These are phyloP conservation scores for Trichoderma sp. DNA, from an alignment of 2,329 filamentous ascomycete genomes.

Conservation along the genomic window DNA sequence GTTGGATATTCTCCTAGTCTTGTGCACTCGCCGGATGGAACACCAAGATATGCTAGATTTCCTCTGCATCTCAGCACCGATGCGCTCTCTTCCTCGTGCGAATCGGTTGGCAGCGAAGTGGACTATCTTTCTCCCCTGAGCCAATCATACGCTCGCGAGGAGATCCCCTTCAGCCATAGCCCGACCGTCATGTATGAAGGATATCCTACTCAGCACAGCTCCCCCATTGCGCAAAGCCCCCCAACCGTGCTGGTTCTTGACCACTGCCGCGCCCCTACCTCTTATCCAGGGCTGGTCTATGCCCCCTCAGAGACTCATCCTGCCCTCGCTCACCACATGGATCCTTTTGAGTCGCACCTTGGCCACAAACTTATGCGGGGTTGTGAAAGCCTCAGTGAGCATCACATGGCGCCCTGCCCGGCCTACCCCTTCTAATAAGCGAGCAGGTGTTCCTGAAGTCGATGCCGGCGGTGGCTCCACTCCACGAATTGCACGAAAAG, in stretches of 20 bases:
- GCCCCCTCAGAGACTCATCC: constrained; percentile 60
- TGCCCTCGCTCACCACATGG: constrained; percentile 55
- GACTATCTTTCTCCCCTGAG: constrained; percentile 62
- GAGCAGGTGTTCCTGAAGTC: constrained; percentile 51
- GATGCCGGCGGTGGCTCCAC: constrained; percentile 52
- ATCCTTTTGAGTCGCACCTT: constrained; percentile 56
- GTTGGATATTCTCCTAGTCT: constrained; percentile 47
- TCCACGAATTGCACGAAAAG: constrained; percentile 42
- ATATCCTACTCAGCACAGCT: constrained; percentile 50
- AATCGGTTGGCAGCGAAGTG: constrained; percentile 60
- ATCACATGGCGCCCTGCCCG: constrained; percentile 35
- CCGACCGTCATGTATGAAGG: constrained; percentile 57
- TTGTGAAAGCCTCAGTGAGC: constrained; percentile 56
- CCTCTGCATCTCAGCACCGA: constrained; percentile 48
- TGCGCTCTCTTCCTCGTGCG: constrained; percentile 53
- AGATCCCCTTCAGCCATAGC: constrained; percentile 55
- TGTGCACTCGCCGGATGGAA: constrained; percentile 34
- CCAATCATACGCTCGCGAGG: constrained; percentile 57
- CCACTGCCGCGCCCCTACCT: constrained; percentile 54
- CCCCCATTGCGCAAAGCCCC: constrained; percentile 56
- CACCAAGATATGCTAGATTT: constrained; percentile 45
- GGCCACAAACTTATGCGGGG: constrained; percentile 54
- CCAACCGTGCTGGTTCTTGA: constrained; percentile 55
- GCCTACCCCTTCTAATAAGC: constrained; percentile 39
- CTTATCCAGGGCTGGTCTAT: constrained; percentile 61